Evolutionary conservation across 2,329 filamentous ascomycete genomes (phyloP), one percentile per base, ranked within the genome.

Genomic region (Fusarium albosuccineum): DNA sequence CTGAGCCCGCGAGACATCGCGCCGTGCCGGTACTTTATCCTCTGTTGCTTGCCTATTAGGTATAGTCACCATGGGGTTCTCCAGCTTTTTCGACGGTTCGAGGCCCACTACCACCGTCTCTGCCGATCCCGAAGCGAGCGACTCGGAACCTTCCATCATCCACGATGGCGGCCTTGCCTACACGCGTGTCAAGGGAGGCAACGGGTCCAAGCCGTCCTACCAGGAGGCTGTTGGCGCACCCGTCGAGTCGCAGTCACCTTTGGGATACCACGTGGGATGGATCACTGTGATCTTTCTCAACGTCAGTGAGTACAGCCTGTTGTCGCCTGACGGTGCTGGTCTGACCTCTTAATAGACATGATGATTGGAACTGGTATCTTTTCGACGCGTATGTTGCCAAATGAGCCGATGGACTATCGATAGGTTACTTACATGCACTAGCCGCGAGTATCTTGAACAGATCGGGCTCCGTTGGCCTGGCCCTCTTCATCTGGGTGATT

Each of bases 311-410:
- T 49, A 49, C 30, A 10, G 26, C 34, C 45, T 34, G 11, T 7
- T 9, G 16, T 36, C 16, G 9, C 10, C 11, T 26, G 8, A 13
- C 13, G 45, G 11, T 10, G 10, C 3, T 13, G 29, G 4, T 10
- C 33, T 49, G 33, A 49, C 45, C n/a, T 36, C 26, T 7, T 8
- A 6, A 8, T 2, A 49, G 45, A 85, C 60, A 83, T 85, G 75
- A 90, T 90, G 87, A 80, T 90, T 42, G 88, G 88, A 2, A 89
- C 86, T 0, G 87, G 87, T 46, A 83, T 89, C 17, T 89, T 87
- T 60, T 90, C 87, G 1, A 91, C 88, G 0, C 88, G 87, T 89
- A n/a, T 22, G 9, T 6, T 26, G 7, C 11, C 10, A 11, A 22
- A 48, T 14, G 11, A 22, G 5, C 1, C 8, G 9, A 6, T 33